Evolutionary conservation across 179 eudicot genomes (phyloP).

Genomic region (Sideroxylon spinosum): DNA sequence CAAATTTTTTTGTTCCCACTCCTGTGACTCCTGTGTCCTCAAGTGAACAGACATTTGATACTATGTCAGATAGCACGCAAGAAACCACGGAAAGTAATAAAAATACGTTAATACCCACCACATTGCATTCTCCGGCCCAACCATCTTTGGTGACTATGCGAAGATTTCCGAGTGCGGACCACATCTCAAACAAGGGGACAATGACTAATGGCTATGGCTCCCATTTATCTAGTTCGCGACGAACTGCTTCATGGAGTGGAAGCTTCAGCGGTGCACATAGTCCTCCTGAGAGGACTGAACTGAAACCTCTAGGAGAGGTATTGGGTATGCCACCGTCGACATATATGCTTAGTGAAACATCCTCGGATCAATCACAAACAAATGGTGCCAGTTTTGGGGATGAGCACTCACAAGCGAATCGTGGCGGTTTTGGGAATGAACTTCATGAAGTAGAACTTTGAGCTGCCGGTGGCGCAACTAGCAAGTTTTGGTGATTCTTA

Average conservation of each 20-base stretch:
- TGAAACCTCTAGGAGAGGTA: slow-evolving; percentile 37
- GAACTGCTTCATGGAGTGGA: slow-evolving; percentile 87
- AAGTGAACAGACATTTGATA: slow-evolving; percentile 27
- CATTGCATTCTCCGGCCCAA: slow-evolving; percentile 23
- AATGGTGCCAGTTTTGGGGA: slow-evolving; percentile 42
- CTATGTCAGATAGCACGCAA: slow-evolving; percentile 25
- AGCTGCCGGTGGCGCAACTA: slow-evolving; percentile 15
- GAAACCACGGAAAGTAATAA: slow-evolving; percentile 26
- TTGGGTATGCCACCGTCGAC: slow-evolving; percentile 44
- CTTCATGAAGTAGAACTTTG: slow-evolving; percentile 78
- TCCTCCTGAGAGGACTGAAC: slow-evolving; percentile 31
- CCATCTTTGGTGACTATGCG: slow-evolving; percentile 6
- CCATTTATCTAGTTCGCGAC: slow-evolving; percentile 41
- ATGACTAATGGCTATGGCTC: slow-evolving; percentile 25
- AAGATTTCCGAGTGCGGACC: slow-evolving; percentile 57
- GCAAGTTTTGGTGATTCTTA: slow-evolving; percentile 17
- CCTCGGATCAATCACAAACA: background rate
- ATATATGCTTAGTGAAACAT: background rate
- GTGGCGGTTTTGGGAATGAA: slow-evolving; percentile 50
- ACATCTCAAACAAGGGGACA: slow-evolving; percentile 38
- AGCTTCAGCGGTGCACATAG: slow-evolving; percentile 33
- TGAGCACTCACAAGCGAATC: background rate
- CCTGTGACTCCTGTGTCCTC: slow-evolving; percentile 40
- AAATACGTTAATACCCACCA: slow-evolving; percentile 27
- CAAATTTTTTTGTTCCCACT: slow-evolving; percentile 76